Percentiles rank a stretch among this genome's conserved stretches.
Evolutionary conservation across 2,329 filamentous ascomycete genomes (phyloP).

Genomic region (Fusarium praegraminearum): DNA sequence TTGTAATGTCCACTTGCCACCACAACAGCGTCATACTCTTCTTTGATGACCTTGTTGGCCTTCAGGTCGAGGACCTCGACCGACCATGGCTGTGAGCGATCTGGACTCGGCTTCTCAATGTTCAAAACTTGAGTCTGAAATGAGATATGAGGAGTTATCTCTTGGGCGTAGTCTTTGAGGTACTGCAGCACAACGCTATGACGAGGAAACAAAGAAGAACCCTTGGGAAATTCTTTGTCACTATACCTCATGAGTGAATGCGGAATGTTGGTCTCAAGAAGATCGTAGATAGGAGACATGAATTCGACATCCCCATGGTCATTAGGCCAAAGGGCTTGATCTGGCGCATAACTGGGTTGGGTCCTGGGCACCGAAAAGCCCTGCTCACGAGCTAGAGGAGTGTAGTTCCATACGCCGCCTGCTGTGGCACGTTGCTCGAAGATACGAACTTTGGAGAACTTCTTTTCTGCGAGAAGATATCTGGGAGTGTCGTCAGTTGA

Average conservation of each 20-base stretch:
- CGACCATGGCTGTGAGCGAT: conserved; percentile 55
- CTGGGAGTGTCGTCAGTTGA: conserved; percentile 54
- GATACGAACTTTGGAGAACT: conserved; percentile 72
- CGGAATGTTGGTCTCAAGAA: conserved; percentile 81
- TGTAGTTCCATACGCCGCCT: conserved; percentile 82
- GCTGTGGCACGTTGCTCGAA: conserved; percentile 75
- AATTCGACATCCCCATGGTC: conserved; percentile 60
- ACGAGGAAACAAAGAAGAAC: conserved; percentile 73
- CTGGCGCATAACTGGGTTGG: conserved; percentile 47
- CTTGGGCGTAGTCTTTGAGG: conserved; percentile 71
- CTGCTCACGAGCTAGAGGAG: conserved; percentile 46
- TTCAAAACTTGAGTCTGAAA: conserved; percentile 73
- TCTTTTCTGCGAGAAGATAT: conserved; percentile 73
- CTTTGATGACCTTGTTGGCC: conserved; percentile 36
- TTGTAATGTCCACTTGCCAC: conserved; percentile 73
- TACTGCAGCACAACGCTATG: conserved; percentile 74
- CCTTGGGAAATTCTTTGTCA: conserved; percentile 68
- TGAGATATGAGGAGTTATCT: conserved; percentile 67
- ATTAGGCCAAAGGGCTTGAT: conserved; percentile 58
- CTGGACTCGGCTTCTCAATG: conserved; percentile 43
- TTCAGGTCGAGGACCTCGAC: conserved; percentile 54
- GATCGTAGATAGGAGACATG: conserved; percentile 77
- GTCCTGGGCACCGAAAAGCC: conserved; percentile 50
- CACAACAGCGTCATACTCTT: conserved; percentile 70
- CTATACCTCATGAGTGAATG: conserved; percentile 77